These are phyloP conservation scores for Elongisporangium prolatum DNA, from an alignment of 352 stramenopile species.

Conservation along the genomic window DNA sequence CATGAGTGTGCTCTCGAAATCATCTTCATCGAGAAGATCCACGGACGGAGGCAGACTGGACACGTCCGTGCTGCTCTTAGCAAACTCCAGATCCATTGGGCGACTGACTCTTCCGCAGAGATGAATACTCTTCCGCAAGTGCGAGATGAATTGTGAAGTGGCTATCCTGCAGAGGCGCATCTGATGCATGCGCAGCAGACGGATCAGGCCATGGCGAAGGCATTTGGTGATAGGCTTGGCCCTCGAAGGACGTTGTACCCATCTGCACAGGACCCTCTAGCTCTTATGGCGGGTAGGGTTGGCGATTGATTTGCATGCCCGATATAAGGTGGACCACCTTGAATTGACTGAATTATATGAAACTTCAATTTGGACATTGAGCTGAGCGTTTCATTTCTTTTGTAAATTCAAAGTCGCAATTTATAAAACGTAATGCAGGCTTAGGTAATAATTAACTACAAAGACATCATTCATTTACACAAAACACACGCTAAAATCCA, in stretches of 20 bases:
- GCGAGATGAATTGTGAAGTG: neutral
- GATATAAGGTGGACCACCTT: neutral
- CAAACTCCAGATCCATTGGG: neutral
- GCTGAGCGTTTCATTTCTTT: no score
- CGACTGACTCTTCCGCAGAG: neutral
- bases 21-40: slow-evolving; percentile 52
- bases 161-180: neutral
- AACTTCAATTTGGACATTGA: no score
- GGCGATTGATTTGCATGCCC: neutral
- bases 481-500: no score
- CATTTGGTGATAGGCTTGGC: neutral
- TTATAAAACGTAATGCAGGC: no score
- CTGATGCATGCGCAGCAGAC: neutral
- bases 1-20: slow-evolving; percentile 67
- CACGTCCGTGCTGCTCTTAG: slow-evolving; percentile 33
- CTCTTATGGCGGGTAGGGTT: neutral
- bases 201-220: neutral
- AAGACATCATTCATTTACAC: no score
- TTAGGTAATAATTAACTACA: no score
- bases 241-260: neutral
- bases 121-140: neutral
- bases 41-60: slow-evolving; percentile 37
- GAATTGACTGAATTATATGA: no score
- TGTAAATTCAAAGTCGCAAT: no score
- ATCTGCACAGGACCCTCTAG: neutral